Evolutionary conservation across 2,329 filamentous ascomycete species (phyloP).

Genomic region (Neurospora crassa): DNA sequence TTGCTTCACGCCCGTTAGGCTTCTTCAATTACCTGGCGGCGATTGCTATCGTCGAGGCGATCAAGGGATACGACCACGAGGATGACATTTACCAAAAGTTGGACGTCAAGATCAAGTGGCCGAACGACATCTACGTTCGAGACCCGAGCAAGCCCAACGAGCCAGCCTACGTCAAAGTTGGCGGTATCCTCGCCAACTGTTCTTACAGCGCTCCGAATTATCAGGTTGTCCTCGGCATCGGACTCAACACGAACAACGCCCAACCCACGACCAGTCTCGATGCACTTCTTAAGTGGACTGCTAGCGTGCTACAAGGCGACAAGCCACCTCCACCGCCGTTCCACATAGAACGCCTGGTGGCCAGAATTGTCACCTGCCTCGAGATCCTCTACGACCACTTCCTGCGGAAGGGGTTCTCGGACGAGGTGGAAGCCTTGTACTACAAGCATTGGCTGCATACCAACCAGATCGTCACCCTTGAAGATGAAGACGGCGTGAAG

Average conservation of each 20-base stretch:
- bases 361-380: slow-evolving; percentile 67
- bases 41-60: slow-evolving; percentile 75
- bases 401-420: slow-evolving; percentile 63
- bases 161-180: slow-evolving; percentile 71
- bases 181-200: slow-evolving; percentile 86
- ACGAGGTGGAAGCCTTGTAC: slow-evolving; percentile 64
- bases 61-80: slow-evolving; percentile 67
- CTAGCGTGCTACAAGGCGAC: neutral
- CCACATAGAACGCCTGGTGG: slow-evolving; percentile 70
- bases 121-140: slow-evolving; percentile 81
- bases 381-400: slow-evolving; percentile 72
- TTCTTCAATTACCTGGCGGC: slow-evolving; percentile 92
- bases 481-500: slow-evolving; percentile 64
- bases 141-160: slow-evolving; percentile 46
- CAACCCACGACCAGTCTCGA: slow-evolving; percentile 82
- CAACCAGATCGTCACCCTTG: slow-evolving; percentile 61
- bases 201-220: slow-evolving; percentile 67
- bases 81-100: slow-evolving; percentile 50
- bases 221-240: slow-evolving; percentile 77
- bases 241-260: slow-evolving; percentile 75
- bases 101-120: slow-evolving; percentile 89
- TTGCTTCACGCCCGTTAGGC: slow-evolving; percentile 71
- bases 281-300: slow-evolving; percentile 43
- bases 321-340: slow-evolving; percentile 37
- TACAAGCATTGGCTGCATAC: slow-evolving; percentile 82